Base-by-base conservation (phyloP, 176 grass and related monocot species). In the Bonia amplexicaulis region DNA sequence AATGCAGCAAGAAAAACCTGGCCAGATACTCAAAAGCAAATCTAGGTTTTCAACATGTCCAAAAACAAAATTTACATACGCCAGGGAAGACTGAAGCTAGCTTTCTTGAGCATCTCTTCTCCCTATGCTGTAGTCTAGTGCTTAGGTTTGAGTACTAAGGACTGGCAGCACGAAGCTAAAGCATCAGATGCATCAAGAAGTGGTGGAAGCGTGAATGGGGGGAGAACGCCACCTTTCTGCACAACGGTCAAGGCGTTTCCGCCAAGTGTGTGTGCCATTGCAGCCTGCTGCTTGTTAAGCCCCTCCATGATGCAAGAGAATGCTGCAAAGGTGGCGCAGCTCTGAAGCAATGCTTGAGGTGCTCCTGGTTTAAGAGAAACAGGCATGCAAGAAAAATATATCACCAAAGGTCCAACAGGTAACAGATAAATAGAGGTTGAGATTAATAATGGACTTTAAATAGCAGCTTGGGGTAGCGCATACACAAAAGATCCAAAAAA, bases 281-380 rank as follows among this genome's bases (percentile, higher is more conserved):
- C 96, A 66, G 85, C 76, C 66, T 99, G 93, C 69, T 92, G 91
- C 78, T 94, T 99, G 86, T 94, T 99, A 13, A 99, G 88, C 4
- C 91, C 96, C 84, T 99, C 96, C 90, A 99, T 96, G 79, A 99
- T 81, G 61, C 88, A 99, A 6, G 96, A 99, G 85, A 99, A 96
- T 57, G 93, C 91, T 59, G 93, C 96, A 15, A 99, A 99, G 25
- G 93, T 96, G 23, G 88, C 75, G 0, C 96, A 99, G 66, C 88
- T 92, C 73, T 99, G 93, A 37, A 99, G 76, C 76, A 99, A 52
- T 1, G 90, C 86, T 51, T 96, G 88, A 9, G 96, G 93, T 33
- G 91, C 63, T 62, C 90, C 93, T 99, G 87, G 3, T 73, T 33
- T 44, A 40, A 67, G 54, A 55, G 31, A 87, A 77, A 69, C 41